These are phyloP conservation scores for Lepidium africanum DNA, from an alignment of 345 rosid species.

Conservation along the genomic window DNA sequence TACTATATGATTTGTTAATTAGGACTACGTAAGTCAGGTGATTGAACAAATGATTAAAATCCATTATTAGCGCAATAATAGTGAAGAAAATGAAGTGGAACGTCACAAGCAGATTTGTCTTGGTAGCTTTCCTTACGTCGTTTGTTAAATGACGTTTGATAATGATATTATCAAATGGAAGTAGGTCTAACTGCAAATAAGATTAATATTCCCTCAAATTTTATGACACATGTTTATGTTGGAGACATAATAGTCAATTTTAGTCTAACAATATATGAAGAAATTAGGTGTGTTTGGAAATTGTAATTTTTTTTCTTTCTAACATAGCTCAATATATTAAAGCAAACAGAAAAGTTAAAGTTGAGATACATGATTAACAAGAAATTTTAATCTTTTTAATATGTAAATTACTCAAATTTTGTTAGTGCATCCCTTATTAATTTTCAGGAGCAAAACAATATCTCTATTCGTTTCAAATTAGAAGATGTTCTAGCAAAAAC, in stretches of 20 bases:
- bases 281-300: too few species aligned
- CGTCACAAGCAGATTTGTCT: conserved; percentile 23
- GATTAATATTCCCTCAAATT: background rate
- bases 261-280: background rate
- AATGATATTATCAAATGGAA: background rate
- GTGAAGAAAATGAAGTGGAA: background rate
- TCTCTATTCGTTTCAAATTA: too few species aligned
- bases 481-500: too few species aligned
- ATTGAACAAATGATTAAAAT: background rate
- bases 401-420: background rate
- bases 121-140: background rate
- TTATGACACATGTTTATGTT: background rate
- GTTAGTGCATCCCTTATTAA: too few species aligned
- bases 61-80: conserved; percentile 14
- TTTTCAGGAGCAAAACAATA: too few species aligned
- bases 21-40: background rate
- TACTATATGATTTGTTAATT: background rate
- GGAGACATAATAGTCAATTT: background rate
- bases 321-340: too few species aligned
- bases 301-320: too few species aligned
- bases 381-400: too few species aligned
- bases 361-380: too few species aligned
- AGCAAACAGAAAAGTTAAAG: too few species aligned
- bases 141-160: background rate
- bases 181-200: conserved; percentile 8